These are phyloP conservation scores for Sporisorium exsertum DNA, from an alignment of 1,284 basidiomycete genomes.

Conservation along the genomic window DNA sequence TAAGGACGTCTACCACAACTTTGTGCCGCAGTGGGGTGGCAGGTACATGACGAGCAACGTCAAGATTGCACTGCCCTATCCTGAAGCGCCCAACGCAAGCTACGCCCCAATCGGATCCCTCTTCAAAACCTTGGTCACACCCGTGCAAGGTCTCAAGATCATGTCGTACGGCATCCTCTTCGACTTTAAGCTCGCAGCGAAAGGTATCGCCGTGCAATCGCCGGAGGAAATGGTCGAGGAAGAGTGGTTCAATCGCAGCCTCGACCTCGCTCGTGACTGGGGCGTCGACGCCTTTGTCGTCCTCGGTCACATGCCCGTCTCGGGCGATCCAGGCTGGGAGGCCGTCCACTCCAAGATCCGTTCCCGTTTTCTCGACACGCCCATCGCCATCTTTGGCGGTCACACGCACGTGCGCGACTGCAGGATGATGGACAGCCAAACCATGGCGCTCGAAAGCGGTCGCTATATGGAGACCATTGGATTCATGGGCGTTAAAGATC, in stretches of 20 bases:
- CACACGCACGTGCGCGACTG: constrained; percentile 68
- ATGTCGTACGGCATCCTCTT: constrained; percentile 65
- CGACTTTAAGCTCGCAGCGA: constrained; percentile 60
- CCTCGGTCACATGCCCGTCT: constrained; percentile 66
- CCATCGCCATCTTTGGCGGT: constrained; percentile 61
- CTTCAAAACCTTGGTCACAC: constrained; percentile 56
- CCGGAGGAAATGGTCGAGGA: constrained; percentile 63
- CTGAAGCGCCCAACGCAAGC: constrained; percentile 26
- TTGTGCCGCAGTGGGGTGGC: constrained; percentile 74
- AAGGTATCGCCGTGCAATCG: constrained; percentile 55
- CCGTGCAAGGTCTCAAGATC: constrained; percentile 53
- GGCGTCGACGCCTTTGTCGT: constrained; percentile 64
- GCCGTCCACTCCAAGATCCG: constrained; percentile 59
- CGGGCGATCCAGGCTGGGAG: constrained; percentile 60
- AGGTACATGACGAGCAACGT: constrained; percentile 61
- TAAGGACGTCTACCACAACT: constrained; percentile 82
- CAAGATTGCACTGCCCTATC: constrained; percentile 54
- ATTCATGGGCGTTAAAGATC: constrained; percentile 51
- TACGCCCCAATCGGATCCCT: constrained; percentile 58
- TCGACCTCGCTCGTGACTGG: constrained; percentile 49
- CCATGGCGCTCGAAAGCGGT: constrained; percentile 65
- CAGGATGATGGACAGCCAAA: constrained; percentile 55
- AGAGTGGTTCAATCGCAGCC: constrained; percentile 62
- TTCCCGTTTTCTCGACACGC: constrained; percentile 57
- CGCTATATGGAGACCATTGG: constrained; percentile 62